Percentiles rank a stretch among this genome's conserved stretches.
These are phyloP conservation scores for Albophoma yamanashiensis DNA, from an alignment of 2,329 filamentous ascomycete genomes.

Conservation along the genomic window DNA sequence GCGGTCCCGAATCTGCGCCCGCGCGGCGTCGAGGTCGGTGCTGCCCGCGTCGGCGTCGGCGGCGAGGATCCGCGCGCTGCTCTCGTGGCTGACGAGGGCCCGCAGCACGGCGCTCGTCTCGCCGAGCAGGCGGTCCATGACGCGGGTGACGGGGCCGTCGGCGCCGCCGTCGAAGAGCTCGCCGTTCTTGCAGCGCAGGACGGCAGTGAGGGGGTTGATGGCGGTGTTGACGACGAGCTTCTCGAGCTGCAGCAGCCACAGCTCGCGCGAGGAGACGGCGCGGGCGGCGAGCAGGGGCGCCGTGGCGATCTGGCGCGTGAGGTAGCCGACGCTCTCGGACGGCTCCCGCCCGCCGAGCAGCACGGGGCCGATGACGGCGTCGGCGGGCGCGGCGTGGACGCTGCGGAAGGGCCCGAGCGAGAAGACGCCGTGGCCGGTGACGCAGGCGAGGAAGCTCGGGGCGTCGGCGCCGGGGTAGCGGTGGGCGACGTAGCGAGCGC, in stretches of 20 bases:
- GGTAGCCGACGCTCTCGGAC: constrained; percentile 17
- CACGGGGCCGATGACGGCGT: constrained; percentile 37
- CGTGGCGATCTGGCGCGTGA: constrained; percentile 29
- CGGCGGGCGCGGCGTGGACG: constrained; percentile 39
- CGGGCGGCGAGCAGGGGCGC: constrained; percentile 32
- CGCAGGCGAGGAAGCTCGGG: constrained; percentile 64
- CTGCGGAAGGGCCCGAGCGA: constrained; percentile 40
- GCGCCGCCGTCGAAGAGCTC: constrained; percentile 50
- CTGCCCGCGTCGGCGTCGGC: not conserved
- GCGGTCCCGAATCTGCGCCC: constrained; percentile 11
- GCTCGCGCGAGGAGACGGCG: constrained; percentile 27
- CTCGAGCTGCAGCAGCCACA: constrained; percentile 62
- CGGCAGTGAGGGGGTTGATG: constrained; percentile 75
- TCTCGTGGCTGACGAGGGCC: constrained; percentile 51
- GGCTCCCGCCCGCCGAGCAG: constrained; percentile 7
- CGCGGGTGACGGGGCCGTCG: constrained; percentile 34
- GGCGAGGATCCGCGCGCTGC: constrained; percentile 26
- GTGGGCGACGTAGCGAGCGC: constrained; percentile 27
- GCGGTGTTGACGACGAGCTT: constrained; percentile 74
- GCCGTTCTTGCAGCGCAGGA: constrained; percentile 73
- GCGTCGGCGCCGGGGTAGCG: constrained; percentile 24
- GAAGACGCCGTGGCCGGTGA: constrained; percentile 46
- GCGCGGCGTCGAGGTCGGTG: not conserved
- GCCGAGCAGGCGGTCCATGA: constrained; percentile 59
- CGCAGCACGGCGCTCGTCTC: constrained; percentile 68